Evolutionary conservation across 257 asterid species (phyloP).

Genomic region (Solanum corneliomulleri): DNA sequence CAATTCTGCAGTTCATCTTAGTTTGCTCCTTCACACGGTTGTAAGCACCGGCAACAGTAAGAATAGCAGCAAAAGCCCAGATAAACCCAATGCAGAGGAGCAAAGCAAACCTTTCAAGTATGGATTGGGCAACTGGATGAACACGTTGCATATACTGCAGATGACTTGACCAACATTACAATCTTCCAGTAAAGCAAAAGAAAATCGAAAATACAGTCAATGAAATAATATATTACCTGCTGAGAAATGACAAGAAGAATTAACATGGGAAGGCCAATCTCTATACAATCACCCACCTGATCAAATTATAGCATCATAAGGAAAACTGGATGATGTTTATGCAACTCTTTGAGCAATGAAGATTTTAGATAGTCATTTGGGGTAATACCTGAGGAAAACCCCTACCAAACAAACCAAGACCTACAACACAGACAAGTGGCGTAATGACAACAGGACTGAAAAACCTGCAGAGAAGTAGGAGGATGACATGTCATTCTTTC

Average conservation of each 20-base stretch:
- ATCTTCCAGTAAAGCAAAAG: not conserved
- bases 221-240: constrained; percentile 37
- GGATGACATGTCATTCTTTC: not conserved
- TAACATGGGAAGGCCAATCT: constrained; percentile 85
- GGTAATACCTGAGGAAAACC: constrained; percentile 76
- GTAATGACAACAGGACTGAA: constrained; percentile 71
- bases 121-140: constrained; percentile 39
- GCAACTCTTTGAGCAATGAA: not conserved
- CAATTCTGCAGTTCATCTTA: constrained; percentile 69
- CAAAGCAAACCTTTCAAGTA: constrained; percentile 89
- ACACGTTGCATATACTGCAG: constrained; percentile 69
- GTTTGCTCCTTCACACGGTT: constrained; percentile 53
- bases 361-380: not conserved
- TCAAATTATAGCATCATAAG: constrained; percentile 2
- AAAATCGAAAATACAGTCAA: not conserved
- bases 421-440: constrained; percentile 77
- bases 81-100: constrained; percentile 53
- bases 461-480: constrained; percentile 28
- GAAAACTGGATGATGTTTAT: not conserved
- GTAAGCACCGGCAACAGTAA: constrained; percentile 96
- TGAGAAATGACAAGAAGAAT: constrained; percentile 65
- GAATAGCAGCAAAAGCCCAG: constrained; percentile 98
- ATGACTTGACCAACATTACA: not conserved
- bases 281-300: constrained; percentile 81
- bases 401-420: constrained; percentile 79